Percentiles rank a stretch among this genome's conserved stretches.
These are phyloP conservation scores for Arxiozyma slooffiae DNA, from an alignment of 1,139 yeast genomes.

Conservation along the genomic window DNA sequence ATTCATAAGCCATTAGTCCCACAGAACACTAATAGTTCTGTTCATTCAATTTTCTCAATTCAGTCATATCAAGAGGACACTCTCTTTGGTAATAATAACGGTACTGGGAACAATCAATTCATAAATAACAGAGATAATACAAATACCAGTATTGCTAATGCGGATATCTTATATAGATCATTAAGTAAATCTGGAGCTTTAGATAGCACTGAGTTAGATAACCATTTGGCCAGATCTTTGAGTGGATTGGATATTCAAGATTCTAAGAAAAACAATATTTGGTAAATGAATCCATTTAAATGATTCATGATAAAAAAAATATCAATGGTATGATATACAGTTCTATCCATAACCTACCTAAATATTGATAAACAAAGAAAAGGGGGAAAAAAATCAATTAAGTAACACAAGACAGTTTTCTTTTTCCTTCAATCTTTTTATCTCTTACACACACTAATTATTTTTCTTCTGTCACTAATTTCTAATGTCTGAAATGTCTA, in stretches of 20 bases:
- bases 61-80: slow-evolving; percentile 26
- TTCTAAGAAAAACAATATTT: slow-evolving; percentile 8
- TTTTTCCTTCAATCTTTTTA: no score
- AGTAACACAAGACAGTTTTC: not conserved
- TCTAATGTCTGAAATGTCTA: no score
- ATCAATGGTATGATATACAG: no score
- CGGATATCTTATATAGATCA: slow-evolving; percentile 15
- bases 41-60: slow-evolving; percentile 28
- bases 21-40: slow-evolving; percentile 29
- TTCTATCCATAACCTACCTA: not conserved
- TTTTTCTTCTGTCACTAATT: no score
- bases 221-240: slow-evolving; percentile 27
- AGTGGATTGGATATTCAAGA: slow-evolving; percentile 27
- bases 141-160: not conserved
- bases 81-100: not conserved
- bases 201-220: slow-evolving; percentile 21
- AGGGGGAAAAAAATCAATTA: not conserved
- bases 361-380: not conserved
- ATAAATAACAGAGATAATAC: not conserved
- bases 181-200: slow-evolving; percentile 8
- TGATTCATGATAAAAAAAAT: not conserved
- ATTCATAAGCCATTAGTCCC: slow-evolving; percentile 18
- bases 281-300: not conserved
- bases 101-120: slow-evolving; percentile 3
- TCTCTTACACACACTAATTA: no score